These are phyloP conservation scores for Evernia prunastri DNA, from an alignment of 495 filamentous ascomycete species.

Conservation along the genomic window DNA sequence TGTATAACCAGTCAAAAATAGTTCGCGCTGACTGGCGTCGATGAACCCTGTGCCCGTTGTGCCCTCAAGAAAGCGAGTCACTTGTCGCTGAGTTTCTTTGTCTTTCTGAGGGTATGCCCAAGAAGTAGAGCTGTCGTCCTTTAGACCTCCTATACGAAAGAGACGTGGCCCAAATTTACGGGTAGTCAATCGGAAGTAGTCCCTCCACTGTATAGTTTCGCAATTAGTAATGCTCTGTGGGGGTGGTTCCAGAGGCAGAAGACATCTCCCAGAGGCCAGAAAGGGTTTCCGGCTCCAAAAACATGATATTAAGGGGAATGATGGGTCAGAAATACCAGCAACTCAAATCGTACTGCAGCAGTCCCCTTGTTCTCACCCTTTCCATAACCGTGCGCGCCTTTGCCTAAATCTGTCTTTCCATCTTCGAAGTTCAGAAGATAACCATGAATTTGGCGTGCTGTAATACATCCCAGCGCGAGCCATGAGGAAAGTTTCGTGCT, in stretches of 20 bases:
- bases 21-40: slow-evolving; percentile 62
- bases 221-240: too few species aligned
- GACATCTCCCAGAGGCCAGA: too few species aligned
- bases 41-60: slow-evolving; percentile 64
- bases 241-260: too few species aligned
- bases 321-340: too few species aligned
- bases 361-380: slow-evolving; percentile 65
- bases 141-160: slow-evolving; percentile 55
- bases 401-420: slow-evolving; percentile 26
- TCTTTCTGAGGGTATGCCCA: slow-evolving; percentile 29
- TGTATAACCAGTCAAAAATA: slow-evolving; percentile 65
- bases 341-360: slow-evolving; percentile 57
- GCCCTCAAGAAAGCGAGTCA: slow-evolving; percentile 52
- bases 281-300: too few species aligned
- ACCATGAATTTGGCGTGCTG: slow-evolving; percentile 59
- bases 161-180: slow-evolving; percentile 56
- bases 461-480: slow-evolving; percentile 60
- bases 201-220: too few species aligned
- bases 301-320: too few species aligned
- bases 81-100: slow-evolving; percentile 23
- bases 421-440: slow-evolving; percentile 57
- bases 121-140: slow-evolving; percentile 33
- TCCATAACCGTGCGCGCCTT: slow-evolving; percentile 44
- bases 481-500: slow-evolving; percentile 65
- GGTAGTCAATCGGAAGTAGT: slow-evolving; percentile 67